phyloP scores from a whole-genome alignment of 2,329 filamentous ascomycete species.

The Nothomitra cinnamomea region DNA sequence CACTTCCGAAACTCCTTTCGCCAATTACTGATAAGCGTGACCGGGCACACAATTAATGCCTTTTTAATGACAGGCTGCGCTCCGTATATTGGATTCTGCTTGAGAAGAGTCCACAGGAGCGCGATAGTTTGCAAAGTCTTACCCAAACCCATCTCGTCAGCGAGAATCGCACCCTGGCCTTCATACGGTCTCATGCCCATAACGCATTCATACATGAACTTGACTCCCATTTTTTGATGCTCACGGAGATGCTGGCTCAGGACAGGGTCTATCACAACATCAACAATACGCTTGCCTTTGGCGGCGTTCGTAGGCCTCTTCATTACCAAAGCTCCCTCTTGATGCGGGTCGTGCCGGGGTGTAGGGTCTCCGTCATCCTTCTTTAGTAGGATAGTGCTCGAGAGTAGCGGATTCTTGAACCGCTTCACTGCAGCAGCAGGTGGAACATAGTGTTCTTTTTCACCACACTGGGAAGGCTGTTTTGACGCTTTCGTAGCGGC shows the following conservation, averaged over 20 bases:
- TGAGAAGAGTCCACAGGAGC: slow-evolving; percentile 53
- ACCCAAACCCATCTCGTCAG: slow-evolving; percentile 61
- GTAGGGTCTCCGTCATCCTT: slow-evolving; percentile 30
- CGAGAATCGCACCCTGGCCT: slow-evolving; percentile 52
- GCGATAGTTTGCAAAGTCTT: slow-evolving; percentile 60
- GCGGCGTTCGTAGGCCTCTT: slow-evolving; percentile 37
- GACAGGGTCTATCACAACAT: slow-evolving; percentile 55
- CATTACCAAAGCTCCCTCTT: slow-evolving; percentile 48
- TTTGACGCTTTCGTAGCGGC: slow-evolving; percentile 4
- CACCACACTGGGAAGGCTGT: slow-evolving; percentile 17
- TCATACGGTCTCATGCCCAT: slow-evolving; percentile 53
- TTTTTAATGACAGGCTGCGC: slow-evolving; percentile 46
- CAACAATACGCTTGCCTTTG: slow-evolving; percentile 47
- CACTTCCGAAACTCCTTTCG: slow-evolving; percentile 56
- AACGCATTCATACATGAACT: slow-evolving; percentile 58
- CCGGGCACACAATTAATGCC: slow-evolving; percentile 55
- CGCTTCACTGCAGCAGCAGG: slow-evolving; percentile 23
- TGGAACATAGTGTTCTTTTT: slow-evolving; percentile 22
- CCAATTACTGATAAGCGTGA: slow-evolving; percentile 58
- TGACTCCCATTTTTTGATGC: slow-evolving; percentile 52
- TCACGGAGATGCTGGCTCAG: slow-evolving; percentile 43
- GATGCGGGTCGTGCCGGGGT: slow-evolving; percentile 47
- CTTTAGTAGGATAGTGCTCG: slow-evolving; percentile 28
- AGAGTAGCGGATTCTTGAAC: slow-evolving; percentile 46
- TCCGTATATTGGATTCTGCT: slow-evolving; percentile 50